Percentiles rank a stretch among this genome's conserved stretches.
Conservation (phyloP, 2,329 filamentous ascomycete species). For the Colletotrichum gigasporum region DNA sequence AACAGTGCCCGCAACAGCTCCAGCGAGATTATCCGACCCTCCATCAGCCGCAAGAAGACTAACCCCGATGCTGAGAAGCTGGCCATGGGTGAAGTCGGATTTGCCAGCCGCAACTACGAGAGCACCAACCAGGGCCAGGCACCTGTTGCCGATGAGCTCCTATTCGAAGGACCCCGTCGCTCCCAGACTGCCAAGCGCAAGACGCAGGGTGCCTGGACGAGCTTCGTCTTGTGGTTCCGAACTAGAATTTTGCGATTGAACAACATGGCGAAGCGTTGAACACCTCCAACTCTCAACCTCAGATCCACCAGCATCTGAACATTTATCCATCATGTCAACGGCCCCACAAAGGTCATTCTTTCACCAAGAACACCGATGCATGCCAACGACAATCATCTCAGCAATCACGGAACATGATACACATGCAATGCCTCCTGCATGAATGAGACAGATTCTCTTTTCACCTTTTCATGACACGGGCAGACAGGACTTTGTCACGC, state of each 20-base stretch:
- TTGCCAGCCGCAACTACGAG: constrained; percentile 58
- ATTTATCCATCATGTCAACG: not conserved
- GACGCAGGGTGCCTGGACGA: constrained; percentile 70
- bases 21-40: constrained; percentile 41
- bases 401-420: not conserved
- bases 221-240: constrained; percentile 71
- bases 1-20: constrained; percentile 42
- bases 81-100: constrained; percentile 38
- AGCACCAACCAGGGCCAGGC: constrained; percentile 45
- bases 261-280: constrained; percentile 36
- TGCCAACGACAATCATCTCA: not conserved
- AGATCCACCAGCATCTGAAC: not conserved
- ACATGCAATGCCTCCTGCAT: not conserved
- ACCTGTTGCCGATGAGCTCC: constrained; percentile 51
- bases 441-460: not conserved
- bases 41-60: constrained; percentile 40
- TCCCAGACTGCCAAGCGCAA: constrained; percentile 64
- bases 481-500: constrained; percentile 1
- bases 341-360: not conserved
- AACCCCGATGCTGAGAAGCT: constrained; percentile 49
- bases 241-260: constrained; percentile 60
- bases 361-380: not conserved
- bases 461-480: not conserved
- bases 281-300: not conserved
- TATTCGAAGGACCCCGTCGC: constrained; percentile 53